These are phyloP conservation scores for Fusarium sp. DNA, from an alignment of 2,329 filamentous ascomycete genomes.

Conservation along the genomic window DNA sequence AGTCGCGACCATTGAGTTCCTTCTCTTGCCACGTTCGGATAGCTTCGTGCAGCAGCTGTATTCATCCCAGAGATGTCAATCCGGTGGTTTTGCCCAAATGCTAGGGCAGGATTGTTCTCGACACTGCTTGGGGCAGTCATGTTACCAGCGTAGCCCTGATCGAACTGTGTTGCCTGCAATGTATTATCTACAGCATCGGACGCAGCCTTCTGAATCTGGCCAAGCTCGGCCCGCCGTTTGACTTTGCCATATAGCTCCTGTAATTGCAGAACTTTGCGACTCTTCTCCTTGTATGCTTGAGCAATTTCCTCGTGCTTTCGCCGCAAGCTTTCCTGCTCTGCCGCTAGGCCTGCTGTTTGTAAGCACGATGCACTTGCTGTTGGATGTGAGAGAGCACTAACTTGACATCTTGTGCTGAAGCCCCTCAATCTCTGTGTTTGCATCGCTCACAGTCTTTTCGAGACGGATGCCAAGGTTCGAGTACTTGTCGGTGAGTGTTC, in stretches of 20 bases:
- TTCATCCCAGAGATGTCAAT: constrained; percentile 39
- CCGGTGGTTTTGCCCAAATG: constrained; percentile 30
- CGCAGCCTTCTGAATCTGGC: constrained; percentile 66
- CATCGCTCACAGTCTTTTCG: constrained; percentile 79
- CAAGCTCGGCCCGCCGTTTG: constrained; percentile 66
- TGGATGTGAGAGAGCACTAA: constrained; percentile 50
- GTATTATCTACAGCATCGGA: constrained; percentile 56
- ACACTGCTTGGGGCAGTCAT: background rate
- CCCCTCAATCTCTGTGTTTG: constrained; percentile 76
- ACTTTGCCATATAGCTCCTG: constrained; percentile 74
- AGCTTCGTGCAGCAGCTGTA: constrained; percentile 22
- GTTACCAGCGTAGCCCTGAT: constrained; percentile 15
- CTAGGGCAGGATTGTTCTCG: constrained; percentile 1
- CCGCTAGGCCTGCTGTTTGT: constrained; percentile 61
- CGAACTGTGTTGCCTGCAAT: constrained; percentile 33
- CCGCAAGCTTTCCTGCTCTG: constrained; percentile 72
- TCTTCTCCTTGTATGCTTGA: constrained; percentile 76
- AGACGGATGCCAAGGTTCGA: constrained; percentile 71
- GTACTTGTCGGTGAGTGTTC: constrained; percentile 79
- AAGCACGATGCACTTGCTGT: background rate
- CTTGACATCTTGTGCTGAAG: constrained; percentile 74
- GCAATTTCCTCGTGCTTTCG: constrained; percentile 79
- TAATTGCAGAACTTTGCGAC: constrained; percentile 73
- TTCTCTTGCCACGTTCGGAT: constrained; percentile 17
- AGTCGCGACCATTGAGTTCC: constrained; percentile 37